Percentiles rank a stretch among this genome's conserved stretches.
phyloP scores from a whole-genome alignment of 1,139 yeast species.

The Debaryomyces coudertii region DNA sequence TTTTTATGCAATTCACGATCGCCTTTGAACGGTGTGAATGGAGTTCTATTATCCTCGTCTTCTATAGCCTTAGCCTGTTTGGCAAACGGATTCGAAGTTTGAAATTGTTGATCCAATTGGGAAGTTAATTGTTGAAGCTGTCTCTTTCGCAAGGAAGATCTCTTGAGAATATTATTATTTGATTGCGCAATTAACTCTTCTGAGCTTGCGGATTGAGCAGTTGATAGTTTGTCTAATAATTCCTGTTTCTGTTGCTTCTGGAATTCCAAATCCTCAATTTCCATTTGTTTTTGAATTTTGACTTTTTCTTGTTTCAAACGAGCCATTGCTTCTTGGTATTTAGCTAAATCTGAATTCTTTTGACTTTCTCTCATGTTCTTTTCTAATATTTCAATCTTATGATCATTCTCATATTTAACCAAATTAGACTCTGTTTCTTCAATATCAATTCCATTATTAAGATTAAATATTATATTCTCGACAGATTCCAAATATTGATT shows the following conservation, averaged over 20 bases:
- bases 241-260: conserved; percentile 67
- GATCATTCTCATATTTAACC: conserved; percentile 71
- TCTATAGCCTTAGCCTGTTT: conserved; percentile 24
- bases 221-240: conserved; percentile 64
- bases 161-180: conserved; percentile 51
- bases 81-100: conserved; percentile 29
- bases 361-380: conserved; percentile 63
- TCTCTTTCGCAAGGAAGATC: conserved; percentile 66
- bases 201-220: conserved; percentile 45
- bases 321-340: conserved; percentile 59
- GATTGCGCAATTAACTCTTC: conserved; percentile 54
- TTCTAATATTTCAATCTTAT: conserved; percentile 74
- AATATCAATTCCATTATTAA: conserved; percentile 69
- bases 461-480: conserved; percentile 78
- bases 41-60: conserved; percentile 41
- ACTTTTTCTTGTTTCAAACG: conserved; percentile 62
- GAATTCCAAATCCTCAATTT: conserved; percentile 62
- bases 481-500: conserved; percentile 82
- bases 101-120: conserved; percentile 48
- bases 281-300: conserved; percentile 67
- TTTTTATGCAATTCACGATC: conserved; percentile 63
- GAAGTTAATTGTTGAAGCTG: conserved; percentile 66
- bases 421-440: conserved; percentile 73
- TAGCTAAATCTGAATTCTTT: conserved; percentile 67
- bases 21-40: conserved; percentile 94